Evolutionary conservation across 2,329 filamentous ascomycete species (phyloP).

Genomic region (Domatiomyces globalis): DNA sequence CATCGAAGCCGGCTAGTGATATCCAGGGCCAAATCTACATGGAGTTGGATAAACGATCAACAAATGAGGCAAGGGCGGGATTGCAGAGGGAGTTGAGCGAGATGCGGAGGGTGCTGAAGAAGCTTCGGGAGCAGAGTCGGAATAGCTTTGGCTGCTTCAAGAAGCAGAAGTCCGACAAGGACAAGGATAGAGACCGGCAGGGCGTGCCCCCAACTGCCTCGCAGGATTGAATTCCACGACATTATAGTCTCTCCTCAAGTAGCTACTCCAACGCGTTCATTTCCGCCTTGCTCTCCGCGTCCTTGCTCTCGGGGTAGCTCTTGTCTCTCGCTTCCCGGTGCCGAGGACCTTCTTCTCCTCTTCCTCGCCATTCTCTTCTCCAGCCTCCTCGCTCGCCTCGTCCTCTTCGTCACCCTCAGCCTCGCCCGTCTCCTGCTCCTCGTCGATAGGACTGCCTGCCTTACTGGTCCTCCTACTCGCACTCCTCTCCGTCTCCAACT

Average conservation of each 20-base stretch:
- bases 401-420: slow-evolving; percentile 28
- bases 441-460: slow-evolving; percentile 24
- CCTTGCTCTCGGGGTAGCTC: background rate
- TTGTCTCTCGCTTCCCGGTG: background rate
- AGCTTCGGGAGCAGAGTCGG: slow-evolving; percentile 63
- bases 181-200: slow-evolving; percentile 11
- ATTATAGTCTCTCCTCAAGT: background rate
- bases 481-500: slow-evolving; percentile 22
- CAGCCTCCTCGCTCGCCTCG: slow-evolving; percentile 23
- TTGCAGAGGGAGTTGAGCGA: slow-evolving; percentile 79
- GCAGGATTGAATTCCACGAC: background rate
- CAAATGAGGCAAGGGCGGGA: slow-evolving; percentile 64
- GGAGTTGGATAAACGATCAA: slow-evolving; percentile 75
- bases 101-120: slow-evolving; percentile 77
- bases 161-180: slow-evolving; percentile 38
- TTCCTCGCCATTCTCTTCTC: slow-evolving; percentile 26
- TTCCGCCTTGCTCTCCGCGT: background rate
- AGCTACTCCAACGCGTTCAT: background rate
- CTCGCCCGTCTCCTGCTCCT: slow-evolving; percentile 20
- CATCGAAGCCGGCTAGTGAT: slow-evolving; percentile 65
- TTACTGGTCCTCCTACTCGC: slow-evolving; percentile 17
- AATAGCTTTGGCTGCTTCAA: slow-evolving; percentile 80
- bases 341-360: slow-evolving; percentile 9
- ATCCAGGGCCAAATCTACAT: slow-evolving; percentile 84
- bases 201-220: background rate